These are phyloP conservation scores for Chlorella sp. DNA, from an alignment of 139 green algal species.

Conservation along the genomic window DNA sequence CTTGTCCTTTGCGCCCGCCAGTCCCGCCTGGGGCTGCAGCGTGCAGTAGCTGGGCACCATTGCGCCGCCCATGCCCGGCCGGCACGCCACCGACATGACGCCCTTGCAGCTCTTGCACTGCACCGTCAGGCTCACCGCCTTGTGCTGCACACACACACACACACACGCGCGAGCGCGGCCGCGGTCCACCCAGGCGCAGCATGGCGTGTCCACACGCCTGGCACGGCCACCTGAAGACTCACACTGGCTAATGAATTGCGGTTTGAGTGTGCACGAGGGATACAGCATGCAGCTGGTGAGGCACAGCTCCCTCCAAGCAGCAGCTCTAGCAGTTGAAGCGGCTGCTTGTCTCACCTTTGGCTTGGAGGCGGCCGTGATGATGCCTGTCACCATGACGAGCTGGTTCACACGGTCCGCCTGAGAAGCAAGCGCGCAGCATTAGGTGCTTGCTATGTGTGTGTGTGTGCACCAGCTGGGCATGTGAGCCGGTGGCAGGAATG, in stretches of 20 bases:
- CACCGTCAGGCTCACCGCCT: conserved; percentile 86
- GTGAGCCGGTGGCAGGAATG: not conserved
- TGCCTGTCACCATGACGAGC: conserved; percentile 93
- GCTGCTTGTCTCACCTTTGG: conserved; percentile 65
- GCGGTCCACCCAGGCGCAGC: no score
- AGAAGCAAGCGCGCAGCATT: no score
- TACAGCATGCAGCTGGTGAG: no score
- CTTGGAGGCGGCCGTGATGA: conserved; percentile 86
- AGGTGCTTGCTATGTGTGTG: no score
- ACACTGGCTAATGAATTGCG: no score
- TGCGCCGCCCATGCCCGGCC: conserved; percentile 77
- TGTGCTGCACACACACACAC: conserved; percentile 58
- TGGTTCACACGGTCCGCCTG: conserved; percentile 79
- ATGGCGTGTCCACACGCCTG: no score
- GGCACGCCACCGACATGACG: conserved; percentile 57
- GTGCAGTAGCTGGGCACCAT: conserved; percentile 58
- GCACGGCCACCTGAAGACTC: no score
- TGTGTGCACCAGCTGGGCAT: no score
- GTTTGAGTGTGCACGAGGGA: no score
- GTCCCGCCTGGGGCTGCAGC: conserved; percentile 26
- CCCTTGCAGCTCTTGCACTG: conserved; percentile 83
- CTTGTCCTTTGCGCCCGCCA: conserved; percentile 2
- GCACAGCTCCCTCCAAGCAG: no score
- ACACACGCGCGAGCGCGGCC: not conserved
- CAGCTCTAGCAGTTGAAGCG: not conserved